Conservation (phyloP, 2,329 filamentous ascomycete genomes). For the Chaetomiaceae sp. region DNA sequence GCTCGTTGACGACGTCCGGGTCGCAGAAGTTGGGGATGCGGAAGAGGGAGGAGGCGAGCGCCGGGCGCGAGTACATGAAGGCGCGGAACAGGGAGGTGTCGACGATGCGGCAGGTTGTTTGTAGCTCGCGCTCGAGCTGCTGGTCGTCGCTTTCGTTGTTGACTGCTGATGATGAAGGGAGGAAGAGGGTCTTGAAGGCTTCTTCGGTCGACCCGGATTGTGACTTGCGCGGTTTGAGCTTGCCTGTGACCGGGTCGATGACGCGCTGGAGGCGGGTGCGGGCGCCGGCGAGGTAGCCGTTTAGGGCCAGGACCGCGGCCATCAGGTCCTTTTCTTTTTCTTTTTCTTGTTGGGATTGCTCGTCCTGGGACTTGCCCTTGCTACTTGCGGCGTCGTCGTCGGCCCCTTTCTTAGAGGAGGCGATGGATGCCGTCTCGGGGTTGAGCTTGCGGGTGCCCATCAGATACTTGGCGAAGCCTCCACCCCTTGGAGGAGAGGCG, state of each 20-base stretch:
- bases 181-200: constrained; percentile 53
- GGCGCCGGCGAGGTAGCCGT: constrained; percentile 83
- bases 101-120: constrained; percentile 74
- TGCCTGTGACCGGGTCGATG: constrained; percentile 59
- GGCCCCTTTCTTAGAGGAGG: constrained; percentile 51
- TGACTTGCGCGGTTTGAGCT: constrained; percentile 49
- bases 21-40: constrained; percentile 97
- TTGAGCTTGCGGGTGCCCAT: constrained; percentile 45
- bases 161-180: constrained; percentile 39
- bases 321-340: constrained; percentile 73
- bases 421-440: constrained; percentile 56
- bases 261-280: constrained; percentile 61
- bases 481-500: constrained; percentile 37
- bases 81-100: constrained; percentile 93
- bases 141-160: constrained; percentile 51
- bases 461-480: constrained; percentile 52
- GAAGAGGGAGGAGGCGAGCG: constrained; percentile 82
- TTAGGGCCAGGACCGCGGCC: constrained; percentile 75
- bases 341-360: constrained; percentile 45
- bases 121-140: constrained; percentile 66
- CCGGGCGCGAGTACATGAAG: constrained; percentile 88
- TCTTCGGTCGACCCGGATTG: constrained; percentile 44
- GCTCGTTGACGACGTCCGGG: constrained; percentile 89
- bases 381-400: constrained; percentile 56
- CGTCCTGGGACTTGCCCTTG: constrained; percentile 43